Base-by-base conservation (phyloP, 768 basidiomycete genomes). In the Epithele typhae region DNA sequence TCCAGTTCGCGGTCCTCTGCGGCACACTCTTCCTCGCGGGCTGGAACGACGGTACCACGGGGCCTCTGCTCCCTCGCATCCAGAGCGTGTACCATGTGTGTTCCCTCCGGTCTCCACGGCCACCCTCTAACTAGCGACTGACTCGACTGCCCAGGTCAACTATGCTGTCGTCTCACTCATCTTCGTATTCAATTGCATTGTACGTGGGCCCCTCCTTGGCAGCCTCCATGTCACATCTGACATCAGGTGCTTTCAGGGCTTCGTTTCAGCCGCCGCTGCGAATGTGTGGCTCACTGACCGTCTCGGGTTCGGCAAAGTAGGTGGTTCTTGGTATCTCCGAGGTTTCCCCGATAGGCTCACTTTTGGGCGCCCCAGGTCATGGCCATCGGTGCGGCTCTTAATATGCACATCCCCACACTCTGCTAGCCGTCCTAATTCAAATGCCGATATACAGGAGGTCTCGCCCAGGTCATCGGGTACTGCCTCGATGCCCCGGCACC, bases 1-100 rank as follows among this genome's bases (percentile, higher is more conserved):
- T 82, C 22, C 82, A 86, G 49, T 77, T 82, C 47, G 54, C 64
- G 15, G 61, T 80, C 1, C 64, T 81, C 27, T 85, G 81, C 53
- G 78, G 70, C 65, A 65, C 70, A 10, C 42, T 84, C 38, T 81
- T 82, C 49, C 64, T 87, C 3, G 73, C 73, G 14, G 89, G 89
- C 14, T 91, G 87, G 87, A 87, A 84, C 56, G 88, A 89, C 61
- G 82, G 81, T 11, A 75, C 81, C 0, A 77, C 78, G 12, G 89
- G 89, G 1, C 87, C 89, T 1, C 64, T 92, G 17, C 64, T 92
- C 4, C 88, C 86, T 1, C 72, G 79, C 10, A 81, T 92, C 39
- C 87, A 86, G 60, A 61, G 64, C 6, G 73, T 77, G 59, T 77
- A 76, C 58, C 67, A 68, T 55, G 77, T 76, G 54, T 17, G 64